Base-by-base conservation (phyloP, 2,329 filamentous ascomycete species). In the Arachnomyces sp. region DNA sequence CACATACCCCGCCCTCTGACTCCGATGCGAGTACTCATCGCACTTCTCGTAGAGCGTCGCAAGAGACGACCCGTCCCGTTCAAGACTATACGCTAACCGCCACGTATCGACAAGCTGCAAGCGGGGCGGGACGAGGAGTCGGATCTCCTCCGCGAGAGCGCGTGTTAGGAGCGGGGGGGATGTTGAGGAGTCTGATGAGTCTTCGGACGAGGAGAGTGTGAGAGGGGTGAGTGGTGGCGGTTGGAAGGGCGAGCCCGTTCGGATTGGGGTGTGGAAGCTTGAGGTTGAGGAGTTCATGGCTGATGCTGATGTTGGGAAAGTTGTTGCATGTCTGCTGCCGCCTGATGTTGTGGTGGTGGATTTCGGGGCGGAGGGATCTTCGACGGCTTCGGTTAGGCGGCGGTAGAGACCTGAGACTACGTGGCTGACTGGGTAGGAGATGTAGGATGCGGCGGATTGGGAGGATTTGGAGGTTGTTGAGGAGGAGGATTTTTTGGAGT, bases 21-120 rank as follows among this genome's bases (percentile, higher is more conserved):
- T 78, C 45, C 77, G 70, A 9, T 79, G 74, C 34, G 76, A 68
- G 54, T 81, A 83, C 12, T 73, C 68, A 34, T 81, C 78, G 54
- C 82, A 86, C 50, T 83, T 80, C 51, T 87, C 76, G 58, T 96
- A 98, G 20, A 98, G 67, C 0, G 92, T 96, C 7, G 76, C 75
- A 28, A 98, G 66, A 48, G 86, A 92, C 38, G 89, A 86, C 9
- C 92, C 92, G 61, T 98, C 81, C 63, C 93, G 84, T 55, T 94
- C 89, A 28, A 98, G 71, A 49, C 86, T 93, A 65, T 96, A 98
- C 29, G 82, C 75, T 37, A 96, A 67, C 39, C 73, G 74, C 92
- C 92, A 98, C 45, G 82, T 78, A 51, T 95, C 89, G 44, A 82
- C 77, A 33, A 98, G 79, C 62, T 94, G 86, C 44, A 96, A 66